Evolutionary conservation across 2,329 filamentous ascomycete species (phyloP).

Genomic region (Pseudogymnoascus sp.): DNA sequence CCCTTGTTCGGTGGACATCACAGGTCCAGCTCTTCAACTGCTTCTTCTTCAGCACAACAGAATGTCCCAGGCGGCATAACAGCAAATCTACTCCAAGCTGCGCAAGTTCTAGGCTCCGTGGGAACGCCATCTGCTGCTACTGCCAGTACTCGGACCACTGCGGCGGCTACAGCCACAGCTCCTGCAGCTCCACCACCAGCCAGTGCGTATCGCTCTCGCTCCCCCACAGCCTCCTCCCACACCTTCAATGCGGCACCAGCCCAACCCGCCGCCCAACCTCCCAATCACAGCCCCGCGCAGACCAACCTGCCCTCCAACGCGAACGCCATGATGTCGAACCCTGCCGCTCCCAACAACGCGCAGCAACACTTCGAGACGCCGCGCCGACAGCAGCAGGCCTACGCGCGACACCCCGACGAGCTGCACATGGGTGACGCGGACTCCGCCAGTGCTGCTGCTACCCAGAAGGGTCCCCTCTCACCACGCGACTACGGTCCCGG

Average conservation of each 20-base stretch:
- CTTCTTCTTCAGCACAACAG: constrained; percentile 18
- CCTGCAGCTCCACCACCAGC: constrained; percentile 35
- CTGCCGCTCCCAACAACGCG: constrained; percentile 33
- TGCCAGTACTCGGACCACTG: constrained; percentile 16
- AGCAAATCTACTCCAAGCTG: constrained; percentile 23
- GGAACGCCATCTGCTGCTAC: constrained; percentile 19
- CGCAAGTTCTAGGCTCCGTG: constrained; percentile 24
- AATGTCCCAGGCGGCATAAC: constrained; percentile 20
- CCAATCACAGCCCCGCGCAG: constrained; percentile 19
- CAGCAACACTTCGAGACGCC: constrained; percentile 41
- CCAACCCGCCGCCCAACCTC: constrained; percentile 26
- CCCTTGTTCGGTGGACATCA: constrained; percentile 7
- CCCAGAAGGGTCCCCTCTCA: constrained; percentile 24
- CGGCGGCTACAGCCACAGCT: constrained; percentile 13
- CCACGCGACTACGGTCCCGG: constrained; percentile 39
- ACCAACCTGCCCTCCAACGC: constrained; percentile 26
- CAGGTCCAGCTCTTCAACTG: background rate
- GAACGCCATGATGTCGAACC: constrained; percentile 18
- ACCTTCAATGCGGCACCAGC: constrained; percentile 25
- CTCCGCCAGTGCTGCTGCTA: constrained; percentile 24
- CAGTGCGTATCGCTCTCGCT: constrained; percentile 30
- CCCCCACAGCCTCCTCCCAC: constrained; percentile 24
- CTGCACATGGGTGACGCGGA: constrained; percentile 38
- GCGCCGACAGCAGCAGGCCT: constrained; percentile 37
- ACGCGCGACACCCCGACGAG: constrained; percentile 44